These are phyloP conservation scores for Pichia nakasei DNA, from an alignment of 805 yeast species.

Conservation along the genomic window DNA sequence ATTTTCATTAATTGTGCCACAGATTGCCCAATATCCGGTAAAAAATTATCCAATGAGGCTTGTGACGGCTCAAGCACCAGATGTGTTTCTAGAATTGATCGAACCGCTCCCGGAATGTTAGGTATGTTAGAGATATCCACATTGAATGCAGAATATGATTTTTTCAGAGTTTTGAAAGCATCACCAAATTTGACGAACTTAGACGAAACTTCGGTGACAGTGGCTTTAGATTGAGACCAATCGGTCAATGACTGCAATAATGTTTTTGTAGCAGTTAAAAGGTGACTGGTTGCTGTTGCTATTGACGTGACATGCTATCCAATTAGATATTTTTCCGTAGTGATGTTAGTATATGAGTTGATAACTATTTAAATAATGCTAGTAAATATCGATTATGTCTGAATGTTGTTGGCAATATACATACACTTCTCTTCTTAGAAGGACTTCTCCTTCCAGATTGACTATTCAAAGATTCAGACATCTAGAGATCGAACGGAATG, in stretches of 20 bases:
- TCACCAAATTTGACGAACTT: slow-evolving; percentile 89
- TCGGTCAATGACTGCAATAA: slow-evolving; percentile 76
- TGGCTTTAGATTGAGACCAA: slow-evolving; percentile 80
- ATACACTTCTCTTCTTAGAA: slow-evolving; percentile 6
- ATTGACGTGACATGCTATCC: slow-evolving; percentile 46
- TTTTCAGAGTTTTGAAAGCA: slow-evolving; percentile 79
- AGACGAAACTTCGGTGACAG: slow-evolving; percentile 79
- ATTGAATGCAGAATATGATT: slow-evolving; percentile 71
- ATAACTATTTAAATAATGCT: too few relatives aligned
- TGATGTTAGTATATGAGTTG: too few relatives aligned
- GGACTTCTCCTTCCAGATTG: slow-evolving; percentile 4
- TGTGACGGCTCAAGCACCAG: slow-evolving; percentile 79
- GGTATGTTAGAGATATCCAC: slow-evolving; percentile 78
- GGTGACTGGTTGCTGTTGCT: slow-evolving; percentile 47
- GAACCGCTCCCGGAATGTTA: slow-evolving; percentile 77
- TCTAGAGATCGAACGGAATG: not conserved
- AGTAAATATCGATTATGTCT: too few relatives aligned
- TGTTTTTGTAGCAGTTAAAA: slow-evolving; percentile 82
- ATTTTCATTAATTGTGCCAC: slow-evolving; percentile 73
- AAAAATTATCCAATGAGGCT: slow-evolving; percentile 65
- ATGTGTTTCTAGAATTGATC: slow-evolving; percentile 79
- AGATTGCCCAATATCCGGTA: slow-evolving; percentile 80
- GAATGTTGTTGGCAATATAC: too few relatives aligned
- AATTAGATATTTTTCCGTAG: too few relatives aligned
- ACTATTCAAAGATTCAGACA: not conserved